Percentiles rank a stretch among this genome's conserved stretches.
Evolutionary conservation across 257 asterid genomes (phyloP).

Genomic region (Euphrasia confusa): DNA sequence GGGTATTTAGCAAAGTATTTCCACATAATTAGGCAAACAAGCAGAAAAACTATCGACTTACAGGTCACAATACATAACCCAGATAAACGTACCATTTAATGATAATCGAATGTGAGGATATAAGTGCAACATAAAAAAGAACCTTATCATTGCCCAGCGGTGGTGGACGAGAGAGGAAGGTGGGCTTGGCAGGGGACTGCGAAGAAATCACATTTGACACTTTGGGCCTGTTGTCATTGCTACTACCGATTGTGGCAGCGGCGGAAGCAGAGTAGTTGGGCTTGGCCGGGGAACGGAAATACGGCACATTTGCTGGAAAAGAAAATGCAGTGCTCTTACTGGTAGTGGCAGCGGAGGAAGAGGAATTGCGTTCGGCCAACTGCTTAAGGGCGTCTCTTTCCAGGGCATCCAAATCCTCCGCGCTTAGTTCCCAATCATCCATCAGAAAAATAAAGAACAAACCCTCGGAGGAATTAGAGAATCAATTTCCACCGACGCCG

Average conservation of each 20-base stretch:
- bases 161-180: constrained; percentile 26
- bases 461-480: too few species aligned
- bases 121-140: not conserved
- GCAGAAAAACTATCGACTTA: not conserved
- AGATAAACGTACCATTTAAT: not conserved
- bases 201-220: constrained; percentile 27
- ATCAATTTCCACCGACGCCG: too few species aligned
- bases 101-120: not conserved
- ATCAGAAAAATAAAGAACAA: constrained; percentile 7
- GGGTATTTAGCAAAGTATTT: not conserved
- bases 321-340: constrained; percentile 25
- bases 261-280: constrained; percentile 45
- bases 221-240: constrained; percentile 14
- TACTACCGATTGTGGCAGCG: constrained; percentile 36
- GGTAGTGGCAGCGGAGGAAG: constrained; percentile 45
- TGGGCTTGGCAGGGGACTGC: constrained; percentile 40
- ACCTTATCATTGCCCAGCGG: constrained; percentile 31
- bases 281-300: constrained; percentile 34
- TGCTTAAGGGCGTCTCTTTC: constrained; percentile 69
- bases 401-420: constrained; percentile 64
- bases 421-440: constrained; percentile 85
- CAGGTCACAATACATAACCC: not conserved
- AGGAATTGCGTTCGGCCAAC: constrained; percentile 58
- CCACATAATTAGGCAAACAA: not conserved
- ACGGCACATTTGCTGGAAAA: constrained; percentile 27